phyloP scores from a whole-genome alignment of 345 rosid species.

The Garcia nutans region DNA sequence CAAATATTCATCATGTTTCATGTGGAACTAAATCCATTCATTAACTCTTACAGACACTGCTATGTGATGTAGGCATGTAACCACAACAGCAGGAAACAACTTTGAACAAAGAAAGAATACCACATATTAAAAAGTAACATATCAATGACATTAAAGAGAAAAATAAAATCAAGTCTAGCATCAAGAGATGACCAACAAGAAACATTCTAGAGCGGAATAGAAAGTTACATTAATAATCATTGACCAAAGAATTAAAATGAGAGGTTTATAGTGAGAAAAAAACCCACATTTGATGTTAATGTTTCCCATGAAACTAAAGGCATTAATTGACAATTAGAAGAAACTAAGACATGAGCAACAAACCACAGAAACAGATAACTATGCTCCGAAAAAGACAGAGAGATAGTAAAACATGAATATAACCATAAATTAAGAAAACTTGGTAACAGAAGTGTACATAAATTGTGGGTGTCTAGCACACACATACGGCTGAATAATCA shows the following conservation, averaged over 20 bases:
- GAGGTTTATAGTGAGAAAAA: background rate
- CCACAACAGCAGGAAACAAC: background rate
- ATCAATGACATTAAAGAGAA: background rate
- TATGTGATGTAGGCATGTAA: background rate
- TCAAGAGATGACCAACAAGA: background rate
- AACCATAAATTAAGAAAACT: constrained; percentile 23
- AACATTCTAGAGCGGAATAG: background rate
- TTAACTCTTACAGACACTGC: background rate
- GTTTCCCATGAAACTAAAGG: background rate
- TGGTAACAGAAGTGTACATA: constrained; percentile 29
- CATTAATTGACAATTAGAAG: background rate
- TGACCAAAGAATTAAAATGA: background rate
- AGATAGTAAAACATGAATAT: background rate
- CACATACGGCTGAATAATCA: constrained; percentile 20
- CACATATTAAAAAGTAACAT: background rate
- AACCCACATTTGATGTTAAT: background rate
- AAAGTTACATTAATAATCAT: background rate
- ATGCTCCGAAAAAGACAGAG: background rate
- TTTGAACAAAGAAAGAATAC: background rate
- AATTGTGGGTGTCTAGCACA: constrained; percentile 18
- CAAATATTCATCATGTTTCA: background rate
- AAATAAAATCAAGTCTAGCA: background rate
- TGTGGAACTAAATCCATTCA: background rate
- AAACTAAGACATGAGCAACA: background rate
- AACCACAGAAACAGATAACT: background rate